Base-by-base conservation (phyloP, 1,284 basidiomycete species). In the Cutaneotrichosporon sp. region DNA sequence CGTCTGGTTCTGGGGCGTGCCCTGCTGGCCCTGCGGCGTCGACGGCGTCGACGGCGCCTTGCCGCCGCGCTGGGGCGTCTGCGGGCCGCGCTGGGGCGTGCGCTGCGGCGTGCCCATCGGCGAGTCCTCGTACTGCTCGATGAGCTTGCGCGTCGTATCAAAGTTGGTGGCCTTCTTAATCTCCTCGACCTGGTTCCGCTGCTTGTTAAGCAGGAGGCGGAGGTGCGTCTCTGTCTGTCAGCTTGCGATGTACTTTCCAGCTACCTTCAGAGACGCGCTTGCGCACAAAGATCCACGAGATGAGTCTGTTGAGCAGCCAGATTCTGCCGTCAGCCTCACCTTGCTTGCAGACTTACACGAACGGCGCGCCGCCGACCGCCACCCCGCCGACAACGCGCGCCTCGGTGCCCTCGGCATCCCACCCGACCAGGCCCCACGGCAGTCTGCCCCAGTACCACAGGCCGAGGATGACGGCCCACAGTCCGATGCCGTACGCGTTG, bases 131-230 rank as follows among this genome's bases (percentile, higher is more conserved):
- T 98, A 98, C 62, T 88, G 87, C 75, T 97, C 93, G 16, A 99
- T 83, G 52, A 99, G 84, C 70, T 89, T 90, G 56, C 91, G 87
- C 18, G 94, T 95, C 27, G 87, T 87, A 76, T 99, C 93, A 79
- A 91, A 99, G 71, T 95, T 95, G 0, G 94, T 97, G 71, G 92
- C 93, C 80, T 92, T 91, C 83, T 99, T 99, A 70, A 99, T 91
- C 73, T 97, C 95, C 69, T 97, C 95, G 31, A 99, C 86, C 75
- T 92, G 95, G 43, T 85, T 85, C 38, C 90, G 87, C 69, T 95
- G 92, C 72, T 89, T 83, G 72, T 88, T 88, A 68, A 91, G 84
- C 13, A 97, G 82, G 0, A 82, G 77, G 63, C 88, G 87, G 18
- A 99, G 82, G 13, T 88, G 87, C 72, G 87, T 89, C 77, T 98